Evolutionary conservation across 176 grass and related monocot genomes (phyloP).

Genomic region (Puya raimondii): DNA sequence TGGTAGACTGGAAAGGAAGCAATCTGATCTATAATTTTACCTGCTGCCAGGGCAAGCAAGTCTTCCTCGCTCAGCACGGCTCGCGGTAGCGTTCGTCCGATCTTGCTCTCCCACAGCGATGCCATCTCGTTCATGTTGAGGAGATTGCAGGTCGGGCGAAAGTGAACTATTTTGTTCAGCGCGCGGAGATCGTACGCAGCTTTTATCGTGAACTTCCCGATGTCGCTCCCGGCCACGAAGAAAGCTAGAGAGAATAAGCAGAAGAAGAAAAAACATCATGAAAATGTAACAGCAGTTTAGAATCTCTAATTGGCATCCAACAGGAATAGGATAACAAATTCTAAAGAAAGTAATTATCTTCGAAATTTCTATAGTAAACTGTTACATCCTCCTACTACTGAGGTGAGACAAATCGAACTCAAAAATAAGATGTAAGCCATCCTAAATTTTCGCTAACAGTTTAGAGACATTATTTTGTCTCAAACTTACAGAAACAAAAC

Average conservation of each 20-base stretch:
- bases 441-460: too few relatives aligned
- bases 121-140: slow-evolving; percentile 73
- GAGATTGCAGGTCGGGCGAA: slow-evolving; percentile 46
- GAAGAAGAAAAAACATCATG: not conserved
- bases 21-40: slow-evolving; percentile 1
- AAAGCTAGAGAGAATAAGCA: slow-evolving; percentile 29
- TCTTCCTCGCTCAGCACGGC: slow-evolving; percentile 31
- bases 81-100: slow-evolving; percentile 49
- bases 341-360: too few relatives aligned
- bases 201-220: slow-evolving; percentile 57
- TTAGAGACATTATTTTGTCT: too few relatives aligned
- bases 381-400: too few relatives aligned
- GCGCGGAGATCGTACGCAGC: slow-evolving; percentile 49
- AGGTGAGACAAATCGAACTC: too few relatives aligned
- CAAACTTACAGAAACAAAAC: too few relatives aligned
- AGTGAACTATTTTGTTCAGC: slow-evolving; percentile 49
- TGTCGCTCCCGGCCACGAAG: slow-evolving; percentile 68
- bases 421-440: too few relatives aligned
- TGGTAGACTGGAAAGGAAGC: too few relatives aligned
- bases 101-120: slow-evolving; percentile 60
- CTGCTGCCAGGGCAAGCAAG: slow-evolving; percentile 49
- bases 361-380: too few relatives aligned
- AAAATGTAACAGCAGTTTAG: too few relatives aligned
- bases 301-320: too few relatives aligned
- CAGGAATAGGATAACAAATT: too few relatives aligned